Evolutionary conservation across 1,284 basidiomycete genomes (phyloP).

Genomic region (Cryptococcus amylolentus): DNA sequence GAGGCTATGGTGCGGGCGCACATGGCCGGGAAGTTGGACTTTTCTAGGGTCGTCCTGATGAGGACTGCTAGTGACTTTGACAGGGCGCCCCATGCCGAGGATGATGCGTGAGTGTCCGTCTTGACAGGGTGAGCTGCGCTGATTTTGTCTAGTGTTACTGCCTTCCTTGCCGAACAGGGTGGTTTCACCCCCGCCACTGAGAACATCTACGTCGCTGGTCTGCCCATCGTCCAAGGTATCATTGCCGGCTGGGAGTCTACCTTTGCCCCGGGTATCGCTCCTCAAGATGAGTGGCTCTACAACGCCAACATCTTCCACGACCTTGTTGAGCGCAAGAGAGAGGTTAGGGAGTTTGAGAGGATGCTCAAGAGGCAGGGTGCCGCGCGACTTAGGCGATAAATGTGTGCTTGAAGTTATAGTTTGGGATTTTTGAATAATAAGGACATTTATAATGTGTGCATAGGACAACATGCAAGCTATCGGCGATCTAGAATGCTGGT

Average conservation of each 20-base stretch:
- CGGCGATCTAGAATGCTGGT: not conserved
- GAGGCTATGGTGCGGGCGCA: conserved; percentile 52
- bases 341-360: conserved; percentile 12
- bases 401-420: not conserved
- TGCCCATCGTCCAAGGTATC: conserved; percentile 40
- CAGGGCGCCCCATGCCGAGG: conserved; percentile 42
- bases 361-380: conserved; percentile 5
- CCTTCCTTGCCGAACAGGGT: conserved; percentile 38
- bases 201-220: conserved; percentile 40
- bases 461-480: not conserved
- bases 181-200: conserved; percentile 37
- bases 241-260: conserved; percentile 32
- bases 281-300: conserved; percentile 31
- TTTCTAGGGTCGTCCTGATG: conserved; percentile 53
- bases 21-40: conserved; percentile 51
- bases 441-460: not conserved
- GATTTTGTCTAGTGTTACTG: conserved; percentile 13
- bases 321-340: conserved; percentile 17
- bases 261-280: conserved; percentile 29
- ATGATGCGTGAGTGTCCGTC: not conserved
- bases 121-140: not conserved
- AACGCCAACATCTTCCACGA: conserved; percentile 30
- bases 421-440: not conserved
- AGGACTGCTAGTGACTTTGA: conserved; percentile 55
- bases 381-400: conserved; percentile 2